These are phyloP conservation scores for Trichoderma orchidacearum DNA, from an alignment of 495 filamentous ascomycete genomes.

Conservation along the genomic window DNA sequence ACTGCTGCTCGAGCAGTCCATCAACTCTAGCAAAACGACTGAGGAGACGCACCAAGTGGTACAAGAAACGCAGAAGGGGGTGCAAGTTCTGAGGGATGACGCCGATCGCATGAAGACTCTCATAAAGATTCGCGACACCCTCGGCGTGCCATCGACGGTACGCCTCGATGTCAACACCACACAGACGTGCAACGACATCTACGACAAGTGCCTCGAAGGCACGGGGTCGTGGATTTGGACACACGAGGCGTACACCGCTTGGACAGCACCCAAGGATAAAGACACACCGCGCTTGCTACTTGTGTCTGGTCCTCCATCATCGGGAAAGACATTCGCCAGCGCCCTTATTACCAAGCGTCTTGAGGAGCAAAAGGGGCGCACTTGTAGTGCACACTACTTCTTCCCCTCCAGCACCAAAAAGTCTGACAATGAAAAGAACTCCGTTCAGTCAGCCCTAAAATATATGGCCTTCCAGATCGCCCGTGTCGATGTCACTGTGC, in stretches of 20 bases:
- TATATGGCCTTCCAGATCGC: constrained; percentile 9
- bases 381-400: constrained; percentile 6
- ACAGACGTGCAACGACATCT: constrained; percentile 18
- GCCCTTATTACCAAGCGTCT: constrained; percentile 5
- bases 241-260: constrained; percentile 1
- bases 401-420: constrained; percentile 4
- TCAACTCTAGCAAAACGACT: constrained; percentile 1
- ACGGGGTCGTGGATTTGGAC: constrained; percentile 7
- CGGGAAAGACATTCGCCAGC: constrained; percentile 5
- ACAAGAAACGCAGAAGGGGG: neutral
- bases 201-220: constrained; percentile 5
- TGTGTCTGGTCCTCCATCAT: constrained; percentile 4
- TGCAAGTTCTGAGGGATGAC: constrained; percentile 7
- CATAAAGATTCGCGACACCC: constrained; percentile 14
- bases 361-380: constrained; percentile 5
- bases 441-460: constrained; percentile 5
- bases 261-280: neutral
- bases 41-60: constrained; percentile 5
- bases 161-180: constrained; percentile 19
- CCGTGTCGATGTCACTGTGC: constrained; percentile 1
- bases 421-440: constrained; percentile 3
- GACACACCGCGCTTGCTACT: neutral
- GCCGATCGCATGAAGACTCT: constrained; percentile 10
- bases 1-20: neutral
- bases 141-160: constrained; percentile 8